Evolutionary conservation across 2,329 filamentous ascomycete genomes (phyloP).

Genomic region (Zopfia rhizophila): DNA sequence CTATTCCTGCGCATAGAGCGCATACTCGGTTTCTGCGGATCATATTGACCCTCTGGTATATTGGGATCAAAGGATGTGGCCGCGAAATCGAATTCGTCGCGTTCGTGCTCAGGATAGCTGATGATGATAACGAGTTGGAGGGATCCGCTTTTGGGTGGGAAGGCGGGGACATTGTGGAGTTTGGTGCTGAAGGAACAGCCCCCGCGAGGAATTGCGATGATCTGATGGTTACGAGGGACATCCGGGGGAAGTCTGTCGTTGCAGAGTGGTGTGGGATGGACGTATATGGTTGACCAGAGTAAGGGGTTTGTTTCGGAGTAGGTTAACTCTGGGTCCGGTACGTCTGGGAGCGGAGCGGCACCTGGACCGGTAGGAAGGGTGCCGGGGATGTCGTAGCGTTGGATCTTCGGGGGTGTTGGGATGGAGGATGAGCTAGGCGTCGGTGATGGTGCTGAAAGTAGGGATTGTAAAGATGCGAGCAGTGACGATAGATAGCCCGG

Average conservation of each 20-base stretch:
- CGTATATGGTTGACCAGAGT: slow-evolving; percentile 76
- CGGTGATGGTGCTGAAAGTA: slow-evolving; percentile 38
- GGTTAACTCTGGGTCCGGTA: slow-evolving; percentile 53
- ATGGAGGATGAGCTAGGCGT: slow-evolving; percentile 15
- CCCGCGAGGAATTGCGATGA: slow-evolving; percentile 85
- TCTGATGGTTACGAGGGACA: slow-evolving; percentile 69
- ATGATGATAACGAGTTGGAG: slow-evolving; percentile 87
- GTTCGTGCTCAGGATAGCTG: slow-evolving; percentile 65
- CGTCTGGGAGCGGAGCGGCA: slow-evolving; percentile 75
- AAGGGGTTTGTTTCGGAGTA: slow-evolving; percentile 57
- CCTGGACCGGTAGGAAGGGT: slow-evolving; percentile 69
- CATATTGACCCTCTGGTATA: no score
- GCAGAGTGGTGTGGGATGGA: slow-evolving; percentile 74
- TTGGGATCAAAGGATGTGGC: no score
- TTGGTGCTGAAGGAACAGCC: slow-evolving; percentile 87
- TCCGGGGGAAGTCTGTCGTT: slow-evolving; percentile 63
- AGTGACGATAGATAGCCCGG: slow-evolving; percentile 46
- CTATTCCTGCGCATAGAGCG: no score
- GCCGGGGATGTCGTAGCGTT: slow-evolving; percentile 54
- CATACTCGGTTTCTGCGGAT: no score
- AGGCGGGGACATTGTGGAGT: slow-evolving; percentile 83
- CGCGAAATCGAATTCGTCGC: slow-evolving; percentile 16
- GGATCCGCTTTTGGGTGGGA: slow-evolving; percentile 67
- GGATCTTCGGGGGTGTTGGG: slow-evolving; percentile 19
- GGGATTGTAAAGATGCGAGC: slow-evolving; percentile 47